Evolutionary conservation across 1,284 basidiomycete species (phyloP).

Genomic region (Malassezia arunalokei): DNA sequence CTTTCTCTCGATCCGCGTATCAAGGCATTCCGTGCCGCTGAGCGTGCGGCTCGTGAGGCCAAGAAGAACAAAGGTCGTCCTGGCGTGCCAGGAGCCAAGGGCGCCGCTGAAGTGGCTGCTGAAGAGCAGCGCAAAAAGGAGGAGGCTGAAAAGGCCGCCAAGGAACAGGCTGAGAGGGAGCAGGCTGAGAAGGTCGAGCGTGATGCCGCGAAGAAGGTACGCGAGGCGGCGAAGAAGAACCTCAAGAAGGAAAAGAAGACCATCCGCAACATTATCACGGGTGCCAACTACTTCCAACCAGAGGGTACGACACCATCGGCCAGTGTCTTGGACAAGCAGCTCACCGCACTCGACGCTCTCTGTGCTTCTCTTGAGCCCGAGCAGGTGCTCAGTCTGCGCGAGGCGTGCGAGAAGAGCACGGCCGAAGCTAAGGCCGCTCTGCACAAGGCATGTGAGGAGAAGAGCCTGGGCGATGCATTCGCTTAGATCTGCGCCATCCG

Average conservation of each 20-base stretch:
- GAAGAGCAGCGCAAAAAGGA: conserved; percentile 54
- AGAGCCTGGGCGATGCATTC: conserved; percentile 35
- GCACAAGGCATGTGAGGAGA: conserved; percentile 49
- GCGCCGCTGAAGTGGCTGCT: conserved; percentile 27
- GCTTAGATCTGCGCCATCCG: conserved; percentile 14
- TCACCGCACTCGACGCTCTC: conserved; percentile 52
- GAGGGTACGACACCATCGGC: conserved; percentile 49
- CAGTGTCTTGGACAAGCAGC: conserved; percentile 51
- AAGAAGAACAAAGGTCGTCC: conserved; percentile 63
- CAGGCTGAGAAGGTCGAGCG: conserved; percentile 53
- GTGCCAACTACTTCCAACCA: conserved; percentile 54
- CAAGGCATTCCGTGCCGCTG: conserved; percentile 90
- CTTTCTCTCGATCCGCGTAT: conserved; percentile 83
- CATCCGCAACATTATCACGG: conserved; percentile 49
- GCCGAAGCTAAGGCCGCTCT: conserved; percentile 48
- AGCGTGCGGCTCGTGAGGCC: conserved; percentile 84
- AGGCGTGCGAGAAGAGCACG: conserved; percentile 47
- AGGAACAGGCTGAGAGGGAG: conserved; percentile 58
- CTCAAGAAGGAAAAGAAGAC: conserved; percentile 45
- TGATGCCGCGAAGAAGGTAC: conserved; percentile 85
- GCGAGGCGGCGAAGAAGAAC: conserved; percentile 52
- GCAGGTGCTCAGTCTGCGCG: conserved; percentile 51
- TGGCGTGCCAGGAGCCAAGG: conserved; percentile 18
- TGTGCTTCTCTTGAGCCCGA: conserved; percentile 50
- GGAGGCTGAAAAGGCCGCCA: conserved; percentile 59